Percentiles rank a stretch among this genome's conserved stretches.
Conservation (phyloP, 306 rosid genomes). For the Casuarina glauca region DNA sequence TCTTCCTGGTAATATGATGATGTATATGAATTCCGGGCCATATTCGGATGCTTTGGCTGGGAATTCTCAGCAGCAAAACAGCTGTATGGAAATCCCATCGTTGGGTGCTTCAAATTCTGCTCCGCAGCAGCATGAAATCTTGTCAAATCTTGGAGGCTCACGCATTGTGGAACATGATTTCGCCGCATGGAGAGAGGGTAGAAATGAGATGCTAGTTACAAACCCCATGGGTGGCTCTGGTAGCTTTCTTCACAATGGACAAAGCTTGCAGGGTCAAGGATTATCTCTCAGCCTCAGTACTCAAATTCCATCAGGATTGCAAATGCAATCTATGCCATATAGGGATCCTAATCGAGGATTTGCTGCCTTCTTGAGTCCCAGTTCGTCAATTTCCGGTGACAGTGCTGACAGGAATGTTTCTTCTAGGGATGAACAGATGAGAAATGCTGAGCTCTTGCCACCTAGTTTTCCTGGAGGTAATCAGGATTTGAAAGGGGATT, state of each 20-base stretch:
- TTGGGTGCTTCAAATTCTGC: conserved; percentile 45
- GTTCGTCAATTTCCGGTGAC: conserved; percentile 46
- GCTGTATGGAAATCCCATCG: conserved; percentile 47
- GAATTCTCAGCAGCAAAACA: conserved; percentile 54
- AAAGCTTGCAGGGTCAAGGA: conserved; percentile 66
- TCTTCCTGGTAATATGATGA: conserved; percentile 55
- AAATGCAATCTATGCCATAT: conserved; percentile 51
- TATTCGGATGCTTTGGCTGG: conserved; percentile 41
- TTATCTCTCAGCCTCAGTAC: conserved; percentile 75
- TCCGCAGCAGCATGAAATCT: conserved; percentile 53
- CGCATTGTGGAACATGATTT: conserved; percentile 46
- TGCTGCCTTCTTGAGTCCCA: conserved; percentile 52
- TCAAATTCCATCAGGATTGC: conserved; percentile 55
- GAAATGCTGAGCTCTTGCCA: conserved; percentile 47
- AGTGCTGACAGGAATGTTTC: conserved; percentile 46
- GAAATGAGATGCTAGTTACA: conserved; percentile 53
- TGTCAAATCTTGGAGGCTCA: conserved; percentile 48
- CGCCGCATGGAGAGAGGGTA: conserved; percentile 59
- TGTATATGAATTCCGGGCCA: conserved; percentile 54
- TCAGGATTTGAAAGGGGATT: conserved; percentile 50
- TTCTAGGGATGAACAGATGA: conserved; percentile 48
- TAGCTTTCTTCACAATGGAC: conserved; percentile 49
- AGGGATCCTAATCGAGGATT: conserved; percentile 48
- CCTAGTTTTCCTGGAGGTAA: conserved; percentile 45
- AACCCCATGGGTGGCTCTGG: conserved; percentile 41